Conservation (phyloP, 768 basidiomycete genomes). For the Phaeolepiota aurea region DNA sequence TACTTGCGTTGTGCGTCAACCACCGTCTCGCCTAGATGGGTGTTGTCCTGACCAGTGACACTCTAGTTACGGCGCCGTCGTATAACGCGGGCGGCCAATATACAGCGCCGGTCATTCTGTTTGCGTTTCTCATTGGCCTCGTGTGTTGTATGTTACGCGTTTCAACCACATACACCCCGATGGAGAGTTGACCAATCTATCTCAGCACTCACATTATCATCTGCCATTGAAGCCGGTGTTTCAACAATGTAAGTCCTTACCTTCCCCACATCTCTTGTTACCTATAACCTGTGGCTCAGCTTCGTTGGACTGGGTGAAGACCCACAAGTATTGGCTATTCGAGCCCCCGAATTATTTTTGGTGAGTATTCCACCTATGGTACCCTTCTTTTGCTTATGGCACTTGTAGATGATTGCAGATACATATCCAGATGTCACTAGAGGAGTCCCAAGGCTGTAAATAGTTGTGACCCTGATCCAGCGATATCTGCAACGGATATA, state of each 20-base stretch:
- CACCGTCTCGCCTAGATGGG: too few relatives aligned
- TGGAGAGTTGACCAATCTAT: too few relatives aligned
- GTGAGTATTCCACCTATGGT: conserved; percentile 17
- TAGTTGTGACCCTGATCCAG: too few relatives aligned
- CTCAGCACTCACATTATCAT: conserved; percentile 57
- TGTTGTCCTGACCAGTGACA: too few relatives aligned
- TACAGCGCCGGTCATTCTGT: conserved; percentile 68
- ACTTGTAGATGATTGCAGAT: conserved; percentile 48
- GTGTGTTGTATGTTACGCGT: conserved; percentile 49
- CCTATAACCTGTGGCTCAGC: too few relatives aligned
- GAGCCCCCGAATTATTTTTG: conserved; percentile 64
- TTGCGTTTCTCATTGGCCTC: conserved; percentile 75
- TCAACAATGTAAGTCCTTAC: conserved; percentile 61
- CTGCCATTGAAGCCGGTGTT: conserved; percentile 78
- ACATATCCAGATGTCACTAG: conserved; percentile 65
- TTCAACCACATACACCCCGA: too few relatives aligned
- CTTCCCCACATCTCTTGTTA: too few relatives aligned
- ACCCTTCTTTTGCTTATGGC: conserved; percentile 3
- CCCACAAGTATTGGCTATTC: conserved; percentile 63
- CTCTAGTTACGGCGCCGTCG: conserved; percentile 58
- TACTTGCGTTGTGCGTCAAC: conserved; percentile 67
- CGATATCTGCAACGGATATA: too few relatives aligned
- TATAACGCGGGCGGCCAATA: conserved; percentile 73
- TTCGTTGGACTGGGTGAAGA: conserved; percentile 85
- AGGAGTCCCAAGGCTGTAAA: conserved; percentile 37